Percentiles rank a stretch among this genome's conserved stretches.
These are phyloP conservation scores for Hypoxylon sp. DNA, from an alignment of 2,329 filamentous ascomycete genomes.

Conservation along the genomic window DNA sequence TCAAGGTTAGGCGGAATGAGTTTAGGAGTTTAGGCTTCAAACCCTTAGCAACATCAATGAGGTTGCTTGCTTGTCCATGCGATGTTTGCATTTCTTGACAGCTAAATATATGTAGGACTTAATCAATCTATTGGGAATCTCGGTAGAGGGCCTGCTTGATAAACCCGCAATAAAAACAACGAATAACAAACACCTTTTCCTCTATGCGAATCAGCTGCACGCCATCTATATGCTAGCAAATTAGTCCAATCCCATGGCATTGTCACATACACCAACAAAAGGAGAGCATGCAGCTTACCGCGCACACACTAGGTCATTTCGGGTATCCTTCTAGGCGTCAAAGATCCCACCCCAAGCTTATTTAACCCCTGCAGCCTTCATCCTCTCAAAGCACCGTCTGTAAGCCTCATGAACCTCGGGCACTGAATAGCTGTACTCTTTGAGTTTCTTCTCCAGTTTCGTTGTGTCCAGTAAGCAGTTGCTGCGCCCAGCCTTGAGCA, in stretches of 20 bases:
- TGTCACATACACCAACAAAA: constrained; percentile 15
- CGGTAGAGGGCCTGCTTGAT: not conserved
- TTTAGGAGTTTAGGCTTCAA: not conserved
- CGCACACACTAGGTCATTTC: constrained; percentile 18
- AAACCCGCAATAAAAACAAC: constrained; percentile 2
- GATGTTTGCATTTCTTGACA: not conserved
- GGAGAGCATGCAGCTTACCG: constrained; percentile 8
- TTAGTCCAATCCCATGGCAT: constrained; percentile 6
- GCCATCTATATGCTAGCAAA: constrained; percentile 7
- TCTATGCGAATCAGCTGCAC: constrained; percentile 4
- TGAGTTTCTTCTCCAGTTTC: constrained; percentile 72
- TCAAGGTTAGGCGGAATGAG: not conserved
- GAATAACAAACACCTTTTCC: constrained; percentile 1
- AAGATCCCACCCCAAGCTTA: constrained; percentile 52
- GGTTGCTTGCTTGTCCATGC: not conserved
- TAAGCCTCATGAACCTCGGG: constrained; percentile 76
- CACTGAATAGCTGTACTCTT: constrained; percentile 70
- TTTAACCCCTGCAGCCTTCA: constrained; percentile 69
- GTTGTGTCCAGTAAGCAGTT: constrained; percentile 76
- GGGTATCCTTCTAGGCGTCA: constrained; percentile 14
- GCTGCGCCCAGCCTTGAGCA: constrained; percentile 76
- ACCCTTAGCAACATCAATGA: not conserved
- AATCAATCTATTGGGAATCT: not conserved
- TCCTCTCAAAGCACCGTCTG: constrained; percentile 72
- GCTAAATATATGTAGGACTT: not conserved